phyloP scores from a whole-genome alignment of 139 green algal species.

The Coelastrella sp. region DNA sequence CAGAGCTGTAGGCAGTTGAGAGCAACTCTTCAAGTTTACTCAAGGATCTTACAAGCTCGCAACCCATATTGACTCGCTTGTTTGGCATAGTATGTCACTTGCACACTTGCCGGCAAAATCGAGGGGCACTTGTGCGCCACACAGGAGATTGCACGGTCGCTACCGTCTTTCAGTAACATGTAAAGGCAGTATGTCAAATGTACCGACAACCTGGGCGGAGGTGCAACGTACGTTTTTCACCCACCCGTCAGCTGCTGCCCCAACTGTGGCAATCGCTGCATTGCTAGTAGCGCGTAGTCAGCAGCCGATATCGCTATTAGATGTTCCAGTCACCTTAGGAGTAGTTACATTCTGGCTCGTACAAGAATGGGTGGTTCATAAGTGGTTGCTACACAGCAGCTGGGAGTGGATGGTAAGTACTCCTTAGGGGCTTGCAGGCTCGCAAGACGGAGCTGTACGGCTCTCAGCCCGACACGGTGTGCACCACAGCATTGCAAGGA shows the following conservation, averaged over 20 bases:
- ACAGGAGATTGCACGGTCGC: not conserved
- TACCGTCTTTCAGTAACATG: not conserved
- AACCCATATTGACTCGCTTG: not conserved
- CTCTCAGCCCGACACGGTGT: too few relatives aligned
- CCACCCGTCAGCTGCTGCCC: slow-evolving; percentile 20
- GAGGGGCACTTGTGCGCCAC: not conserved
- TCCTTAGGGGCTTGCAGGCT: not conserved
- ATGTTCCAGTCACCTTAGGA: slow-evolving; percentile 6
- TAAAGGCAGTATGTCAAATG: not conserved
- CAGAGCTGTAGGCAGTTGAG: not conserved
- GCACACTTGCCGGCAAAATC: slow-evolving; percentile 2
- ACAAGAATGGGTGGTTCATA: slow-evolving; percentile 54
- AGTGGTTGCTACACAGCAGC: slow-evolving; percentile 43
- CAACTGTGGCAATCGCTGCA: slow-evolving; percentile 10
- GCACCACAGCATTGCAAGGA: too few relatives aligned
- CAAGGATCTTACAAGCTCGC: not conserved
- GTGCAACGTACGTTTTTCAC: not conserved
- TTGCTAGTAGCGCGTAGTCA: slow-evolving; percentile 6
- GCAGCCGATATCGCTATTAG: not conserved
- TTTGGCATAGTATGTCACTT: not conserved
- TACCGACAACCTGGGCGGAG: slow-evolving; percentile 10
- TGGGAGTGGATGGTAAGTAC: slow-evolving; percentile 43
- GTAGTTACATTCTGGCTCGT: slow-evolving; percentile 42
- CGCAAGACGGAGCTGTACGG: not conserved
- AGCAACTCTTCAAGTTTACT: not conserved